phyloP scores from a whole-genome alignment of 768 basidiomycete species.

The Stropharia rugosoannulata region DNA sequence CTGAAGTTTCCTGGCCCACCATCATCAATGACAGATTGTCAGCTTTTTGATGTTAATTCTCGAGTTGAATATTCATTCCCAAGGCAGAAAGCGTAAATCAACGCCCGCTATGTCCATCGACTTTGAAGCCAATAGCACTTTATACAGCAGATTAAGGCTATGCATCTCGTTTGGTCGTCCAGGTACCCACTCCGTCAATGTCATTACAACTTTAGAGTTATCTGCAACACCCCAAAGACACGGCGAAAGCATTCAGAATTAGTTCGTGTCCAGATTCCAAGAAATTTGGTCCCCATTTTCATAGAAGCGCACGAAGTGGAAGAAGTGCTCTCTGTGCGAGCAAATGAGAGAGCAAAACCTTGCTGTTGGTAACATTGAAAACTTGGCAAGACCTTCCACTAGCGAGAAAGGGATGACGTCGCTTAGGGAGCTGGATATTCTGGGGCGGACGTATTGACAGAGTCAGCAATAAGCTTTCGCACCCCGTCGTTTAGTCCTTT shows the following conservation, averaged over 20 bases:
- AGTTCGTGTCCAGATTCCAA: too few species aligned
- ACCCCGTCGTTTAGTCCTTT: too few species aligned
- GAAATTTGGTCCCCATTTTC: too few species aligned
- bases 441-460: too few species aligned
- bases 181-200: slow-evolving; percentile 11
- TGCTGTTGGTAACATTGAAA: not conserved
- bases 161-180: slow-evolving; percentile 15
- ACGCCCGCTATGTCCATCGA: slow-evolving; percentile 11
- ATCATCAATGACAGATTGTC: slow-evolving; percentile 19
- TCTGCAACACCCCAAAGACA: not conserved
- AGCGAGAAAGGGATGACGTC: not conserved
- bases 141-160: slow-evolving; percentile 11
- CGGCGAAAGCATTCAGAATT: not conserved
- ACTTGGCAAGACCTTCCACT: not conserved
- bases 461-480: too few species aligned
- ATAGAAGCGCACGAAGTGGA: too few species aligned
- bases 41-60: slow-evolving; percentile 14
- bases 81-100: slow-evolving; percentile 23
- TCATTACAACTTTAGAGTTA: slow-evolving; percentile 3
- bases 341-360: too few species aligned
- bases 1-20: slow-evolving; percentile 21
- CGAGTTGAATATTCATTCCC: slow-evolving; percentile 11
- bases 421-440: slow-evolving; percentile 1
- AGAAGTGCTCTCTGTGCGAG: too few species aligned
- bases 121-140: slow-evolving; percentile 13